These are phyloP conservation scores for Wickerhamiella dianesei DNA, from an alignment of 805 yeast genomes.

Conservation along the genomic window DNA sequence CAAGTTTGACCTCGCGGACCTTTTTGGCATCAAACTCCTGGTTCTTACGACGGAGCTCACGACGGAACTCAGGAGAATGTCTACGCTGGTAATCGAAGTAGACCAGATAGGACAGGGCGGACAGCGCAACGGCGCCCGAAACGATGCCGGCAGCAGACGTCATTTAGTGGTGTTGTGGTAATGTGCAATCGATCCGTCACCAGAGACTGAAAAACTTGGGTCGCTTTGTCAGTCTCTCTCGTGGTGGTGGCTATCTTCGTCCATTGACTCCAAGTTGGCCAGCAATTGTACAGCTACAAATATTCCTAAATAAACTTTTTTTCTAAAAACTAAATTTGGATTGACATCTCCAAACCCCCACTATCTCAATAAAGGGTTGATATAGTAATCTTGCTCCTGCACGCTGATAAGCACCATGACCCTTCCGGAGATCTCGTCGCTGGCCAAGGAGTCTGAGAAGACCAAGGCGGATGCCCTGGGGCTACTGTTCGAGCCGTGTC, in stretches of 20 bases:
- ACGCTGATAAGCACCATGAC: neutral
- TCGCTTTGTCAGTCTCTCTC: neutral
- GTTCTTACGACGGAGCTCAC: slow-evolving; percentile 48
- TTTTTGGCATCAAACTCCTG: slow-evolving; percentile 47
- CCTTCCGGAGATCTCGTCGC: too few species aligned
- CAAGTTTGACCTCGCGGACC: slow-evolving; percentile 42
- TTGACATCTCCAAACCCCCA: too few species aligned
- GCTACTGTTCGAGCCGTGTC: slow-evolving; percentile 55
- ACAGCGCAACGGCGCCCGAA: slow-evolving; percentile 20
- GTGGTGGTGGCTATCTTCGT: too few species aligned
- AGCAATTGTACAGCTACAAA: too few species aligned
- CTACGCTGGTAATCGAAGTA: slow-evolving; percentile 93
- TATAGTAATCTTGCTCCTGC: neutral
- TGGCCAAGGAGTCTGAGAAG: neutral
- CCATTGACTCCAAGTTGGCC: too few species aligned
- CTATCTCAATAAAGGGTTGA: too few species aligned
- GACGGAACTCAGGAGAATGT: slow-evolving; percentile 68
- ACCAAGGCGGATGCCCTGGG: slow-evolving; percentile 24
- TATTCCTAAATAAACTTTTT: too few species aligned
- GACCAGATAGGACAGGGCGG: slow-evolving; percentile 44
- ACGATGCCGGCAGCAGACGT: slow-evolving; percentile 25
- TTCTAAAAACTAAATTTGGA: too few species aligned
- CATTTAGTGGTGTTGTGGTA: too few species aligned
- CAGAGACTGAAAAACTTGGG: neutral
- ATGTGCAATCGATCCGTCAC: too few species aligned